Base-by-base conservation (phyloP, 176 grass and related monocot species). In the Zizania latifolia region DNA sequence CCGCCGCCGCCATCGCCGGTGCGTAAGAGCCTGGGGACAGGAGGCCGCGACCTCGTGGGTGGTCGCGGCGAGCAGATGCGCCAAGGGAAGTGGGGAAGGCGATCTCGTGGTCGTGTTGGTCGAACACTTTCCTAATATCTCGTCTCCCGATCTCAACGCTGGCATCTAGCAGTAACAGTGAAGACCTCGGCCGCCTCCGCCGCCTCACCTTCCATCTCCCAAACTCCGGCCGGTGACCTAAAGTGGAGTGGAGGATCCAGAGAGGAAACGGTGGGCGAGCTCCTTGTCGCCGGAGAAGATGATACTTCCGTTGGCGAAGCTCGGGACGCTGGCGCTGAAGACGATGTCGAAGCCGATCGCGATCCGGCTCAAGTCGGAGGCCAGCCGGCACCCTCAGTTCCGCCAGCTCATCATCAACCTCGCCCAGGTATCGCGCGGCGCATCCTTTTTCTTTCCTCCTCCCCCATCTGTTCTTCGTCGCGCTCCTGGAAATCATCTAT, bases 241-340 rank as follows among this genome's bases (percentile, higher is more conserved):
- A 39, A 17, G 51, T 58, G 77, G 37, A 55, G 26, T 14, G 45
- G 53, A 26, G 44, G 28, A 33, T 75, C 58, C 54, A 17, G n/a
- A 10, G 10, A 30, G 28, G 24, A 23, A 54, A 19, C 26, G 45
- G 19, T 10, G 26, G 15, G 30, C 8, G 21, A 50, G 21, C 22
- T 46, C 22, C 12, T 14, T 28, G 50, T 27, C 3, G 69, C 16
- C 19, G 55, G 66, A n/a, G 60, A 82, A 72, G 72, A 91, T 85
- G 89, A 92, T 92, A 8, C 82, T 92, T 26, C 89, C 89, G 34
- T 74, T 92, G 70, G 85, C 86, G 21, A 92, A 92, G 58, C 85
- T 92, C 40, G 85, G 85, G 38, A 88, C 89, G 39, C 58, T 92
- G 82, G 61, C 61, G 54, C 79, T 92, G 64, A 92, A 85, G 58